These are phyloP conservation scores for Aegilops sharonensis DNA, from an alignment of 176 grass and related monocot species.

Conservation along the genomic window DNA sequence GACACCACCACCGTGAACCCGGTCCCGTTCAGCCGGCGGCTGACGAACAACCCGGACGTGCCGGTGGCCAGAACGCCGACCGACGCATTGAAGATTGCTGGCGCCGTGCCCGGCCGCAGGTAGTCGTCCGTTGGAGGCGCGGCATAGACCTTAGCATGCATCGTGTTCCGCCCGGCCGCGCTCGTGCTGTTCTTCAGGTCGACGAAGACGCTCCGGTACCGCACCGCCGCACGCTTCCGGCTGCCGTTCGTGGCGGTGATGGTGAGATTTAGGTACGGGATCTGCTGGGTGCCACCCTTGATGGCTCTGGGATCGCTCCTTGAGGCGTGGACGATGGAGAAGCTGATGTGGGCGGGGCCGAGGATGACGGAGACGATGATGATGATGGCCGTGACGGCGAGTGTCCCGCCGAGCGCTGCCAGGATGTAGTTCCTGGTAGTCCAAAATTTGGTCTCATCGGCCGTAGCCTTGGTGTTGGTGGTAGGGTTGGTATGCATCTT, in stretches of 20 bases:
- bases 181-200: background rate
- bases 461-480: too few species aligned
- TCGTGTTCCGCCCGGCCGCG: background rate
- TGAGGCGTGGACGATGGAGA: background rate
- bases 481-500: too few species aligned
- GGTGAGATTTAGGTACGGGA: background rate
- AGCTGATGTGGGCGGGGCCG: background rate
- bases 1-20: background rate
- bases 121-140: background rate
- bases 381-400: background rate
- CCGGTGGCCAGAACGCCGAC: too few species aligned
- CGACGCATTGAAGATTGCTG: too few species aligned
- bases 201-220: background rate
- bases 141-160: background rate
- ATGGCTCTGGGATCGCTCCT: background rate
- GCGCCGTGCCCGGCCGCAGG: background rate
- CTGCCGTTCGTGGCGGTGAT: background rate
- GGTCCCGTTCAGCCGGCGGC: background rate
- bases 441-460: too few species aligned
- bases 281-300: background rate
- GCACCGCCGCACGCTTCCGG: background rate
- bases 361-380: background rate
- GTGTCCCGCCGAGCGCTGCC: background rate
- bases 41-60: too few species aligned
- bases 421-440: background rate